Evolutionary conservation across 495 filamentous ascomycete species (phyloP), one percentile per base, ranked within the genome.

Genomic region (Penicillium mononematosum): DNA sequence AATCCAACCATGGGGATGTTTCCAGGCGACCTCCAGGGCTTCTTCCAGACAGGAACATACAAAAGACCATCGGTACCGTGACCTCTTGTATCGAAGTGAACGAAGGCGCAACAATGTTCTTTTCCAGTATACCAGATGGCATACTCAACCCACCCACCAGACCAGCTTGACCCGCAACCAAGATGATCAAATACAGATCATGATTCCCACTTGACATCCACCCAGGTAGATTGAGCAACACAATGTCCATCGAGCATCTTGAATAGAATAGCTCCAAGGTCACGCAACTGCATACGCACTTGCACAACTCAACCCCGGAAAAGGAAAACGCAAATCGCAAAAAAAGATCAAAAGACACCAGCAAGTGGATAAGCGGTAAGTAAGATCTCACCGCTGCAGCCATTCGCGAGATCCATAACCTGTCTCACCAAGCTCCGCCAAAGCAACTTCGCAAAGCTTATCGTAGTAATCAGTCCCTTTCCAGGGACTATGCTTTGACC

Each of bases 391-490:
- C 8, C 29, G 45, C 10, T 32, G 32, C 3, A 20, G 1, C 45
- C 45, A 48, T 12, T 48, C 45, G 5, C 16, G 7, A 22, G 45
- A 48, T 32, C 50, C 50, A 11, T 29, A 29, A n/a, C 27, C 50
- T 5, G 50, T 32, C 16, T n/a, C 16, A n/a, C 17, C 54, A 53
- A 75, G 48, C 55, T 77, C 73, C 34, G 61, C 70, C 65, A 77
- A 45, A 19, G 70, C 65, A 45, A 51, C 53, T 32, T 51, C 60
- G 39, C 74, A 75, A 36, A 67, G 69, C 5, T 59, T 65, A 39
- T 68, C 58, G 29, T 78, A 78, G 45, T 78, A 74, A 24, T 64
- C 60, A 4, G 55, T 34, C 1, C 76, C 76, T 52, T 77, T 78
- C 68, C 72, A 76, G 14, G 62, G 64, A 36, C 67, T 64, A n/a